A percentile compares a stretch with the other conserved stretches of the same genome.
These are phyloP conservation scores for Pleomassaria siparia DNA, from an alignment of 2,329 filamentous ascomycete species.

Conservation along the genomic window DNA sequence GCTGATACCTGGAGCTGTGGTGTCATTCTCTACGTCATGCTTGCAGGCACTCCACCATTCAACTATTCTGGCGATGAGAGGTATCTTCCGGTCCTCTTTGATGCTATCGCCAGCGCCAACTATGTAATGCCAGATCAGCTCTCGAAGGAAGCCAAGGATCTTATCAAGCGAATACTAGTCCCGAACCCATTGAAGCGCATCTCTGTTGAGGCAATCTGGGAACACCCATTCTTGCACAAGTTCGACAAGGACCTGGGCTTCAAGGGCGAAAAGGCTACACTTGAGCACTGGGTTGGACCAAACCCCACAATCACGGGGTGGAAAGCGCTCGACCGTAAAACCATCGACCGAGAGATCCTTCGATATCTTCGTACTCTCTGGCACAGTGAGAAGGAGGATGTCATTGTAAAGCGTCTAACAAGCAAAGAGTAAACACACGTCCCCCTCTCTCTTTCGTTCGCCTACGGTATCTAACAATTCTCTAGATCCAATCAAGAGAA, in stretches of 20 bases:
- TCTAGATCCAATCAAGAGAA: conserved; percentile 83
- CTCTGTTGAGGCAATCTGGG: conserved; percentile 78
- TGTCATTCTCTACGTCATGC: conserved; percentile 77
- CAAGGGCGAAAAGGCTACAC: conserved; percentile 56
- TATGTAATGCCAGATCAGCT: conserved; percentile 54
- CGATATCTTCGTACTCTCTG: conserved; percentile 87
- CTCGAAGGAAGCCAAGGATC: conserved; percentile 69
- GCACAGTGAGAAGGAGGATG: conserved; percentile 78
- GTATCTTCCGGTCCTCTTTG: conserved; percentile 66
- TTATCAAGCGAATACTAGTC: conserved; percentile 78
- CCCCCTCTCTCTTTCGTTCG: not conserved
- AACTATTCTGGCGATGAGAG: conserved; percentile 50
- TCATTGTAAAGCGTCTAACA: conserved; percentile 68
- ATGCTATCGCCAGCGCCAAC: conserved; percentile 52
- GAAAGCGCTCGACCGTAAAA: conserved; percentile 61
- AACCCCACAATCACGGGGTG: conserved; percentile 62
- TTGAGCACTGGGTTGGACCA: conserved; percentile 56
- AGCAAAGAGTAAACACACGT: conserved; percentile 43
- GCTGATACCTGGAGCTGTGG: conserved; percentile 91
- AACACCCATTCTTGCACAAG: conserved; percentile 81
- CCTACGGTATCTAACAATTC: conserved; percentile 2
- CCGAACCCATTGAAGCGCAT: conserved; percentile 79
- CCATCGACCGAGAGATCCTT: conserved; percentile 79
- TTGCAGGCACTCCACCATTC: conserved; percentile 84
- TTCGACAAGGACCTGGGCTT: conserved; percentile 73